phyloP scores from a whole-genome alignment of 2,329 filamentous ascomycete species.

The Neodidymelliopsis sp. region DNA sequence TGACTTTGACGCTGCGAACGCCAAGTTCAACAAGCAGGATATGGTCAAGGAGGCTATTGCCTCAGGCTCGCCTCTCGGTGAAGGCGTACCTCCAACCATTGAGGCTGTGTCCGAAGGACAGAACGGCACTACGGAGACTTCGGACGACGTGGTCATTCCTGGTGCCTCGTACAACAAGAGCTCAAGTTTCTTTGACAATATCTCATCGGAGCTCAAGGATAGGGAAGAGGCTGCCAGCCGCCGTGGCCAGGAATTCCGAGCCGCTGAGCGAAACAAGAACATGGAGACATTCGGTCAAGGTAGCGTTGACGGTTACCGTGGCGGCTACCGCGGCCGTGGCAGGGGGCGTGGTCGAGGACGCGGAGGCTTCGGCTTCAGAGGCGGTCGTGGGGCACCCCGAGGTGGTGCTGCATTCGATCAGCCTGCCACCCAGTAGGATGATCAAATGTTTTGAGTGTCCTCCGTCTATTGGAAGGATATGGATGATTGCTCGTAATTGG shows the following conservation, averaged over 20 bases:
- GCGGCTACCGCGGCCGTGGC: slow-evolving; percentile 80
- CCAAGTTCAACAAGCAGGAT: slow-evolving; percentile 88
- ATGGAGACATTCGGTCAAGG: slow-evolving; percentile 98
- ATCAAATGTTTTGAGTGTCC: too few relatives aligned
- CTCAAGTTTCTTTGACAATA: slow-evolving; percentile 96
- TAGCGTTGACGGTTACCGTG: slow-evolving; percentile 84
- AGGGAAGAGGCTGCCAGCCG: slow-evolving; percentile 73
- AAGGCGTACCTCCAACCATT: slow-evolving; percentile 47
- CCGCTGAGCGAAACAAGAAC: slow-evolving; percentile 92
- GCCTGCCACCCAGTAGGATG: slow-evolving; percentile 28
- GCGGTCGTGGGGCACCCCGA: slow-evolving; percentile 54
- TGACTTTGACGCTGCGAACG: slow-evolving; percentile 86
- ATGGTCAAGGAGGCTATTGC: slow-evolving; percentile 88
- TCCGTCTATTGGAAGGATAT: not conserved
- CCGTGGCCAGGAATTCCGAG: slow-evolving; percentile 83
- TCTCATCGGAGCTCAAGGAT: slow-evolving; percentile 92
- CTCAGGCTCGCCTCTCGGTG: slow-evolving; percentile 71
- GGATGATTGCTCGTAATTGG: too few relatives aligned
- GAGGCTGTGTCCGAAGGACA: slow-evolving; percentile 49
- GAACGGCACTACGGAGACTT: slow-evolving; percentile 45
- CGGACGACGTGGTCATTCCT: slow-evolving; percentile 57
- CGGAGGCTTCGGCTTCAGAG: slow-evolving; percentile 53
- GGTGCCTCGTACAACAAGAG: slow-evolving; percentile 80
- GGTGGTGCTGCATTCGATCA: slow-evolving; percentile 39
- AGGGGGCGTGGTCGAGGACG: slow-evolving; percentile 72